A percentile compares a stretch with the other conserved stretches of the same genome.
These are phyloP conservation scores for Aureobasidium sp. DNA, from an alignment of 2,329 filamentous ascomycete genomes.

Conservation along the genomic window DNA sequence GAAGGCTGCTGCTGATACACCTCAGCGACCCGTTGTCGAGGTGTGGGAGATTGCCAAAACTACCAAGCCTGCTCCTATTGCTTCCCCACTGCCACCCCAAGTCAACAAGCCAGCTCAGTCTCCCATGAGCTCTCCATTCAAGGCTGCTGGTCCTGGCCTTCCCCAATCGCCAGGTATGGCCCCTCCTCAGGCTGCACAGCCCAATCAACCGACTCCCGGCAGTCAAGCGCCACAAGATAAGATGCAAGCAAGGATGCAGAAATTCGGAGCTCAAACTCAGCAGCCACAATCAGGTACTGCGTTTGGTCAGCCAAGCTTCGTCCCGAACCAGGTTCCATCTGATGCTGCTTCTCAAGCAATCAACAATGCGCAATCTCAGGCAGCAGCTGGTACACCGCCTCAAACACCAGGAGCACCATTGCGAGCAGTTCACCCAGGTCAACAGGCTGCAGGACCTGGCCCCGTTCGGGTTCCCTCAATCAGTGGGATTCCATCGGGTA, in stretches of 20 bases:
- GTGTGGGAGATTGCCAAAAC: slow-evolving; percentile 77
- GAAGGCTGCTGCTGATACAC: slow-evolving; percentile 75
- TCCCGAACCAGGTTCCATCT: slow-evolving; percentile 11
- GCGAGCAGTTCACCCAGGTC: slow-evolving; percentile 11
- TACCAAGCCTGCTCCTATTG: slow-evolving; percentile 29
- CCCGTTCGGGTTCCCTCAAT: slow-evolving; percentile 14
- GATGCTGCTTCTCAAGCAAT: slow-evolving; percentile 12
- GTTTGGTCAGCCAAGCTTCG: slow-evolving; percentile 17
- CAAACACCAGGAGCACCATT: neutral
- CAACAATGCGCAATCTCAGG: neutral
- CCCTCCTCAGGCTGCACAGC: neutral
- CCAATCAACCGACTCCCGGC: neutral
- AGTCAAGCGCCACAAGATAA: slow-evolving; percentile 16
- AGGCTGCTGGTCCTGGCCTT: slow-evolving; percentile 10
- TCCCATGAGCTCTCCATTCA: slow-evolving; percentile 16
- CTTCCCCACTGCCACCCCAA: slow-evolving; percentile 15
- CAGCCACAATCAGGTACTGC: neutral
- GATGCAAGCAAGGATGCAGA: slow-evolving; percentile 18
- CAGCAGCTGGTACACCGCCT: neutral
- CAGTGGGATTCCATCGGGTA: slow-evolving; percentile 7
- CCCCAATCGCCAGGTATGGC: slow-evolving; percentile 5
- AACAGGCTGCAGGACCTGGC: slow-evolving; percentile 16
- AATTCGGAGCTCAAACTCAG: slow-evolving; percentile 17
- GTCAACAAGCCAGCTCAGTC: slow-evolving; percentile 16
- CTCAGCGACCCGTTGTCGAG: slow-evolving; percentile 71